Evolutionary conservation across 2,329 filamentous ascomycete genomes (phyloP).

Genomic region (Ceratocystis destructans): DNA sequence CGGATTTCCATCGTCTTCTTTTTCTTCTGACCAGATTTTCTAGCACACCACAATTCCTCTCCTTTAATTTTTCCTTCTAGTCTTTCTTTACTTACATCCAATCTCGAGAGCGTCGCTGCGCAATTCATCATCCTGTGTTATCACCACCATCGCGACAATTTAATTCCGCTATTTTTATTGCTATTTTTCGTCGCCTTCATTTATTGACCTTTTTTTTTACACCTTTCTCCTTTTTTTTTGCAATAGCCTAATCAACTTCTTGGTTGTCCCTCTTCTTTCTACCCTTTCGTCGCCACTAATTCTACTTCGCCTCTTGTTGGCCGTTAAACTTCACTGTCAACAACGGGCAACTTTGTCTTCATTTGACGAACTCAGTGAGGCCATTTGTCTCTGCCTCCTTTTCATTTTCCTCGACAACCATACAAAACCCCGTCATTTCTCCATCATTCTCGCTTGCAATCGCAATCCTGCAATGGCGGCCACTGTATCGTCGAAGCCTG

Average conservation of each 20-base stretch:
- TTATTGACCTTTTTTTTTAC: background rate
- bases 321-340: too few relatives aligned
- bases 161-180: background rate
- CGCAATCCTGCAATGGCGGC: constrained; percentile 14
- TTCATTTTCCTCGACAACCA: too few relatives aligned
- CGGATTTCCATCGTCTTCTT: constrained; percentile 9
- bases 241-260: too few relatives aligned
- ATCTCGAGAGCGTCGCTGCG: background rate
- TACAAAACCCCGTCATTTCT: too few relatives aligned
- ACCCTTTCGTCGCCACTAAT: too few relatives aligned
- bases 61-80: constrained; percentile 2
- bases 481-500: constrained; percentile 21
- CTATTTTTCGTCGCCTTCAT: background rate
- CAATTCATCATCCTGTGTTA: background rate
- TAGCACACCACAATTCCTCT: constrained; percentile 1
- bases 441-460: too few relatives aligned
- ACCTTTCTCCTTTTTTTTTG: too few relatives aligned
- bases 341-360: background rate
- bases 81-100: background rate
- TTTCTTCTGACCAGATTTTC: background rate
- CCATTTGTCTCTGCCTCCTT: too few relatives aligned
- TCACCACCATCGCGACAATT: background rate
- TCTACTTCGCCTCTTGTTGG: background rate
- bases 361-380: too few relatives aligned
- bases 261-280: too few relatives aligned